phyloP scores from a whole-genome alignment of 192 early-diverging fungal genomes.

The Jimgerdemannia flammicorona region DNA sequence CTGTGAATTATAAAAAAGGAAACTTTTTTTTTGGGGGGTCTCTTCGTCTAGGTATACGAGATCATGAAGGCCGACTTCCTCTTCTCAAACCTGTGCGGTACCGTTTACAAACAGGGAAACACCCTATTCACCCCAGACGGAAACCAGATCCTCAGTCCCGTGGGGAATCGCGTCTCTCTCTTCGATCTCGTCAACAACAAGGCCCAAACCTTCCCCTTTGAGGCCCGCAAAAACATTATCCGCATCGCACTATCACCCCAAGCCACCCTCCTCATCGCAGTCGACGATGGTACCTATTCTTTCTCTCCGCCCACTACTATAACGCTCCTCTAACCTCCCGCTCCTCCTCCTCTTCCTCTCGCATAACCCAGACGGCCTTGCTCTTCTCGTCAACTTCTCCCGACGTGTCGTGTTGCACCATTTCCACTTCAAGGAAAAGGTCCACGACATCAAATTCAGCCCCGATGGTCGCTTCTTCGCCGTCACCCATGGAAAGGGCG shows the following conservation, averaged over 20 bases:
- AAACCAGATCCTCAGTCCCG: conserved; percentile 89
- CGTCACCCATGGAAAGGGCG: conserved; percentile 76
- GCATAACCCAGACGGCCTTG: conserved; percentile 81
- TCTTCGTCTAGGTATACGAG: too few relatives aligned
- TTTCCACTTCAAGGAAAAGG: conserved; percentile 82
- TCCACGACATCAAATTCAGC: conserved; percentile 85
- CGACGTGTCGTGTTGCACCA: conserved; percentile 83
- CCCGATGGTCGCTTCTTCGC: conserved; percentile 89
- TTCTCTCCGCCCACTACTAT: neutral
- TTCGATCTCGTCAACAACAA: conserved; percentile 96
- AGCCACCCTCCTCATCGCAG: conserved; percentile 80
- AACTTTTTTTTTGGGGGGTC: neutral
- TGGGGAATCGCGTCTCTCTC: conserved; percentile 93
- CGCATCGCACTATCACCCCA: conserved; percentile 88
- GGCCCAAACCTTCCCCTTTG: conserved; percentile 88
- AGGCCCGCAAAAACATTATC: conserved; percentile 89
- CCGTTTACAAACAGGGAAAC: conserved; percentile 97
- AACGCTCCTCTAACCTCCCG: too few relatives aligned
- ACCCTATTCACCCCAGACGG: conserved; percentile 93
- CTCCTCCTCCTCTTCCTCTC: conserved; percentile 2
- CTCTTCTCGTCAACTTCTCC: conserved; percentile 81
- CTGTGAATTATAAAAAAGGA: neutral
- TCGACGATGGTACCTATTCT: conserved; percentile 74
- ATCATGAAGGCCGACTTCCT: too few relatives aligned
- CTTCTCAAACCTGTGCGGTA: conserved; percentile 98